Evolutionary conservation across 2,329 filamentous ascomycete species (phyloP), one percentile per base, ranked within the genome.

Genomic region (Ceratocystis diversiconidia): DNA sequence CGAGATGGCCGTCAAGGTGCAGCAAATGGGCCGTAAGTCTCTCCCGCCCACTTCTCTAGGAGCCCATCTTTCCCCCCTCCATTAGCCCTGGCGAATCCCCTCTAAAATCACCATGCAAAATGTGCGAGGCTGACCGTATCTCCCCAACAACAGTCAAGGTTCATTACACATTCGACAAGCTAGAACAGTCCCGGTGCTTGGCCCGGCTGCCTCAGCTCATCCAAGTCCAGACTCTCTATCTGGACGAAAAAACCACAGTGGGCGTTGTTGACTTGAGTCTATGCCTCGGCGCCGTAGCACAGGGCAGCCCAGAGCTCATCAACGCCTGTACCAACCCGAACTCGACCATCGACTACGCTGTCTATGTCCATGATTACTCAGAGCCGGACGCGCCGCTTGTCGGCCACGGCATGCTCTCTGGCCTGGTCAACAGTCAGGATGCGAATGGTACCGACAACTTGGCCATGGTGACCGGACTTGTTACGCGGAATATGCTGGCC

Each of bases 361-460:
- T 99, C 66, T 99, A 99, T 76, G 91, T 92, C 36, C 90, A 90
- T 77, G 94, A 99, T 75, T 97, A 92, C 75, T 96, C 94, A 12
- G 94, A 99, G 76, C 89, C 89, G 69, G 92, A 96, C 72, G 90
- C 87, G 19, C 94, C 95, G 64, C 81, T 97, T 65, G 92, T 96
- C 28, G 94, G 94, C 25, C 92, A 99, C 75, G 94, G 95, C 64
- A 90, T 97, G 85, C 80, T 99, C 22, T 97, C 94, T 46, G 88
- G 88, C 82, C 85, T 87, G 25, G 79, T 97, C 59, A 57, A 64
- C n/a, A 57, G 25, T 8, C 66, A 62, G 36, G 84, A 73, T 72
- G 50, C 61, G 17, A 15, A 80, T 65, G 80, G 79, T 15, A 5
- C 59, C 22, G 79, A 67, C 78, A 73, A 75, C 2, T 72, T 76